Percentiles rank a stretch among this genome's conserved stretches.
Conservation (phyloP, 148 eudicot species). For the Nyssa sinensis region DNA sequence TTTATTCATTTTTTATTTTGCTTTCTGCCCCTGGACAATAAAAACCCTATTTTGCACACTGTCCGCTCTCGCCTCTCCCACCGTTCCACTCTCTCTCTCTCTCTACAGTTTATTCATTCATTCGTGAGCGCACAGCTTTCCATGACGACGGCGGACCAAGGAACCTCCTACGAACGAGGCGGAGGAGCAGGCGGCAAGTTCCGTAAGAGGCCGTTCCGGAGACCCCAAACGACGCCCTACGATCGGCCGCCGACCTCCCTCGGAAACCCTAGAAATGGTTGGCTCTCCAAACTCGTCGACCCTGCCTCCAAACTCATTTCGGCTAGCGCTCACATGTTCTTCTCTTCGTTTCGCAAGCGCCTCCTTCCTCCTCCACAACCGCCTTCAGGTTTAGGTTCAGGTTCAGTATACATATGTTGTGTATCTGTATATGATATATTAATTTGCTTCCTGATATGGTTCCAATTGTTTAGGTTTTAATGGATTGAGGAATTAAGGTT, state of each 20-base stretch:
- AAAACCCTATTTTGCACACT: background rate
- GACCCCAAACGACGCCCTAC: slow-evolving; percentile 65
- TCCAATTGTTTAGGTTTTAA: background rate
- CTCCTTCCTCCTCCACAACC: slow-evolving; percentile 51
- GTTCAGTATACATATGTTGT: background rate
- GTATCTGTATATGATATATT: background rate
- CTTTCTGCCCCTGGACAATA: background rate
- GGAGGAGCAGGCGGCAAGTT: slow-evolving; percentile 74
- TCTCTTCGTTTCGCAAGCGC: slow-evolving; percentile 68
- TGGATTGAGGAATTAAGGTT: background rate
- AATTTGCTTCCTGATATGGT: background rate
- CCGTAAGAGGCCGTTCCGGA: slow-evolving; percentile 39
- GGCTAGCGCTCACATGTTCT: slow-evolving; percentile 62
- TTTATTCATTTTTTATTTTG: background rate
- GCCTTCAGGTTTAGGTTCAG: slow-evolving; percentile 37
- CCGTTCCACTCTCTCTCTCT: background rate
- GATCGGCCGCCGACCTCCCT: slow-evolving; percentile 65
- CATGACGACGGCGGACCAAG: slow-evolving; percentile 40
- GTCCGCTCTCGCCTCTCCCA: background rate
- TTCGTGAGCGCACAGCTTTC: slow-evolving; percentile 4
- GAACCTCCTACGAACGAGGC: slow-evolving; percentile 35
- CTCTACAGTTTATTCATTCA: background rate
- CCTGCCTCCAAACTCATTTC: slow-evolving; percentile 76
- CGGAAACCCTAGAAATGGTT: slow-evolving; percentile 45
- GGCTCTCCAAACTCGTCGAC: slow-evolving; percentile 74